A percentile compares a stretch with the other conserved stretches of the same genome.
Conservation (phyloP, 768 basidiomycete genomes). For the Mycena leptocephala region DNA sequence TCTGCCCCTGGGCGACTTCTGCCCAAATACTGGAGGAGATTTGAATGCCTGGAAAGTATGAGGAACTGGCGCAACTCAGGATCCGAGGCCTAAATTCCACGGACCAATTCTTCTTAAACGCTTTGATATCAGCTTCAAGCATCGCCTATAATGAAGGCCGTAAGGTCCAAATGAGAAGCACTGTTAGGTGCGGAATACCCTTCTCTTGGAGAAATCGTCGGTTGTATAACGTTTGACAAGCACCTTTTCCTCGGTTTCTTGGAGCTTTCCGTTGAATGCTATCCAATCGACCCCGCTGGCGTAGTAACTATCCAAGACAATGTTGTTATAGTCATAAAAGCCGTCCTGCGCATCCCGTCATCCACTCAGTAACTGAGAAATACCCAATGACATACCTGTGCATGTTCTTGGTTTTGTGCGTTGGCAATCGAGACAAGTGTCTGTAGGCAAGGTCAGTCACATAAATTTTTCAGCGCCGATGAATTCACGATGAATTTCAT, state of each 20-base stretch:
- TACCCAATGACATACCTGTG: background rate
- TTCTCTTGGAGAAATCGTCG: background rate
- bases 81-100: background rate
- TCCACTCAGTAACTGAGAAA: background rate
- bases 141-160: background rate
- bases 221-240: conserved; percentile 12
- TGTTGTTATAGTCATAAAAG: conserved; percentile 1
- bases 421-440: conserved; percentile 3
- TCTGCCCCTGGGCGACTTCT: conserved; percentile 14
- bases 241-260: background rate
- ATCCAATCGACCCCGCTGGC: conserved; percentile 14
- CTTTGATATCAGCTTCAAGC: conserved; percentile 17
- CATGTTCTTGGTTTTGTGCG: background rate
- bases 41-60: conserved; percentile 12
- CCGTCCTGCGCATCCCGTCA: background rate
- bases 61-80: background rate
- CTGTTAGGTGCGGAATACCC: background rate
- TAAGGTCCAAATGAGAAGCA: background rate
- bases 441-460: background rate
- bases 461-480: background rate
- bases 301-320: background rate
- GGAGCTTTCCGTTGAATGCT: conserved; percentile 10
- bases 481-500: background rate
- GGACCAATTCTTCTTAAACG: conserved; percentile 26
- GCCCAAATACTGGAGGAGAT: conserved; percentile 24